Percentiles rank a stretch among this genome's conserved stretches.
These are phyloP conservation scores for Bromus sterilis DNA, from an alignment of 176 grass and related monocot species.

Conservation along the genomic window DNA sequence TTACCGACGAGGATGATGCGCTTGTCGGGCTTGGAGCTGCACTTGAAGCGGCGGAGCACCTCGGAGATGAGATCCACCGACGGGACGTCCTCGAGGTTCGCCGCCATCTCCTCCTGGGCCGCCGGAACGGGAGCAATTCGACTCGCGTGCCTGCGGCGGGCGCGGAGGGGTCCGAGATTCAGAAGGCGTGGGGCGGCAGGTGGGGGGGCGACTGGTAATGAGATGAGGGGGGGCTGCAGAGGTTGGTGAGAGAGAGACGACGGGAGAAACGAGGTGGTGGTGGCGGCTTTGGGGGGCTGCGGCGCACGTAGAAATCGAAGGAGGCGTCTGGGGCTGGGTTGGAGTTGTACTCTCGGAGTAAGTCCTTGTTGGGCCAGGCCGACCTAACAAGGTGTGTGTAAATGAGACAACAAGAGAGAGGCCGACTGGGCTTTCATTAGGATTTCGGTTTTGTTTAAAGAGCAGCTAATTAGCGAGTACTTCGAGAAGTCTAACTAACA, in stretches of 20 bases:
- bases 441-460: too few relatives aligned
- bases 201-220: background rate
- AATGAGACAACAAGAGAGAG: too few relatives aligned
- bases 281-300: background rate
- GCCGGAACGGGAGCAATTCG: background rate
- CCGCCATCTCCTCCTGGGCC: conserved; percentile 31
- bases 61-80: conserved; percentile 93
- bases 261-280: background rate
- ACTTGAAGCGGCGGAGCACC: conserved; percentile 90
- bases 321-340: background rate
- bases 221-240: background rate
- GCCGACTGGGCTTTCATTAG: too few relatives aligned
- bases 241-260: background rate
- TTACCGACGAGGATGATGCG: conserved; percentile 91
- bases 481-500: too few relatives aligned
- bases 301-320: background rate
- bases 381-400: too few relatives aligned
- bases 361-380: background rate
- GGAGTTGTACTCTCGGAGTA: too few relatives aligned
- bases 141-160: background rate
- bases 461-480: too few relatives aligned
- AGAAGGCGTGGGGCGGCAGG: background rate
- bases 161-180: background rate
- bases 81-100: conserved; percentile 78
- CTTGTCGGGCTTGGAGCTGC: conserved; percentile 90